Evolutionary conservation across 139 green algal species (phyloP).

Genomic region (Yamagishiella unicocca): DNA sequence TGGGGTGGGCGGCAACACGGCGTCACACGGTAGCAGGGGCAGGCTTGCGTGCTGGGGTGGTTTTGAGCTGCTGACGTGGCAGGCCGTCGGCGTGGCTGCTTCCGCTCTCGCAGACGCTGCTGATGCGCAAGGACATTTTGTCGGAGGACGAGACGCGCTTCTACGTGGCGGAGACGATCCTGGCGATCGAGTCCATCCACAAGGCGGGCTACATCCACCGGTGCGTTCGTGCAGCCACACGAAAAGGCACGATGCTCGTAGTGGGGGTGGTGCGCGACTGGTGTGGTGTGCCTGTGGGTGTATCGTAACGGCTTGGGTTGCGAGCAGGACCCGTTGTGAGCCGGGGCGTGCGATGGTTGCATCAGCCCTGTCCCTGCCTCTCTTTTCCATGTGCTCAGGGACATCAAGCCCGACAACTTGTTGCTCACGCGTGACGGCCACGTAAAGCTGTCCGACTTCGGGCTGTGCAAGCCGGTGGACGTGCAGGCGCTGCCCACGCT

Average conservation of each 20-base stretch:
- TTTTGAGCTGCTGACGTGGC: no score
- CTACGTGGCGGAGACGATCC: constrained; percentile 92
- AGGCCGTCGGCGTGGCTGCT: not conserved
- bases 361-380: not conserved
- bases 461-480: constrained; percentile 96
- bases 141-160: constrained; percentile 89
- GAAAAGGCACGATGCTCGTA: no score
- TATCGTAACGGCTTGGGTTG: no score
- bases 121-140: constrained; percentile 98
- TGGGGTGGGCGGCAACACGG: no score
- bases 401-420: constrained; percentile 99
- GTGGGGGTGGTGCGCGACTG: no score
- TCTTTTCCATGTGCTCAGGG: constrained; percentile 59
- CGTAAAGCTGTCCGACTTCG: constrained; percentile 98
- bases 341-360: no score
- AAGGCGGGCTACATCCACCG: constrained; percentile 93
- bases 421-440: constrained; percentile 90
- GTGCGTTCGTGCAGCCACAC: constrained; percentile 50
- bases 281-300: no score
- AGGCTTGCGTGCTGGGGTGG: no score
- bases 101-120: constrained; percentile 81
- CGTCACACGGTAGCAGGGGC: no score
- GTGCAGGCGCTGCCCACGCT: constrained; percentile 68
- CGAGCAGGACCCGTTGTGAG: no score
- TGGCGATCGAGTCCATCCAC: constrained; percentile 94